Conservation (phyloP, 805 yeast species). For the Candida methanosorbosa region DNA sequence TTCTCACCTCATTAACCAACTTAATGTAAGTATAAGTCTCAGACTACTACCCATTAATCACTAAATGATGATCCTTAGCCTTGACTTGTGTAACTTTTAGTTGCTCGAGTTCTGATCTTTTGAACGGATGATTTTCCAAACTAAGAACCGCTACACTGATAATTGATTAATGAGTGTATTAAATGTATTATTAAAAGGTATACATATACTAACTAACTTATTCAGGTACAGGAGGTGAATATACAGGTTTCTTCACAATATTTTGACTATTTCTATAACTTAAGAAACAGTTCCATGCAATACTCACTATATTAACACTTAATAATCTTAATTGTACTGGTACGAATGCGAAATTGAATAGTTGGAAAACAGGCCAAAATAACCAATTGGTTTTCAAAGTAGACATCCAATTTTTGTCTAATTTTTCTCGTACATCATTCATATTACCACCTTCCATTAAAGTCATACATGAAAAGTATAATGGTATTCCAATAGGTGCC, state of each 20-base stretch:
- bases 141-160: conserved; percentile 20
- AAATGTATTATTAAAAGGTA: too few species aligned
- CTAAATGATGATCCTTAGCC: conserved; percentile 2
- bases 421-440: conserved; percentile 30
- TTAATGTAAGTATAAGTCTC: too few species aligned
- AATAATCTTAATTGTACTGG: conserved; percentile 66
- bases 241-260: conserved; percentile 18
- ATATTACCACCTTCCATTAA: conserved; percentile 47
- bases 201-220: conserved; percentile 7
- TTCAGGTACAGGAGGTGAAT: conserved; percentile 32
- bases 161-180: neutral
- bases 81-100: neutral
- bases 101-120: neutral
- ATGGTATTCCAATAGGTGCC: conserved; percentile 72
- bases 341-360: conserved; percentile 63
- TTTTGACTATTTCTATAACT: conserved; percentile 41
- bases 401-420: conserved; percentile 47
- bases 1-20: too few species aligned
- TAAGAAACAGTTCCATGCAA: conserved; percentile 79
- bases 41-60: too few species aligned
- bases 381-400: conserved; percentile 72
- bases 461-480: conserved; percentile 63
- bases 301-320: conserved; percentile 60
- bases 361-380: conserved; percentile 88
- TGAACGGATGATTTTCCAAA: neutral